Base-by-base conservation (phyloP, 345 rosid genomes). In the Laguncularia racemosa region DNA sequence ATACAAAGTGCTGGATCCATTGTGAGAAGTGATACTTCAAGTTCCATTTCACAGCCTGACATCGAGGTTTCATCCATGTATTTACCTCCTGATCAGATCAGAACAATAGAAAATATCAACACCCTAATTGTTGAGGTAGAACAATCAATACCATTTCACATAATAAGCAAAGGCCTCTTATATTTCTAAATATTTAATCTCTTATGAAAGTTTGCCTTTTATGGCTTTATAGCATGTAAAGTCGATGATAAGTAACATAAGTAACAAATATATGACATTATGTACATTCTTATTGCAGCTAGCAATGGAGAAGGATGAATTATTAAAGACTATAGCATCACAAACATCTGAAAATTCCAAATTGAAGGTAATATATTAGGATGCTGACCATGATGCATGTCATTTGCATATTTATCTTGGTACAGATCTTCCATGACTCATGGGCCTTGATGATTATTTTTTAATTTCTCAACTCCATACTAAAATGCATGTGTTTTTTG, bases 261-360 rank as follows among this genome's bases (percentile, higher is more conserved):
- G 19, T 6, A 46, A 15, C 20, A 40, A 13, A 3, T 40, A 45
- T 48, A 33, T 2, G 11, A 4, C 6, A 14, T 50, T 28, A 20
- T 8, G 43, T 38, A 45, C 52, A 33, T 57, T 69, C 38, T 71
- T 60, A 49, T 63, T 79, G 70, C 80, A 93, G 99, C 78, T 89
- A 59, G 80, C 88, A 14, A 61, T 85, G 71, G 99, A 90, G 71
- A 88, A 88, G 67, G 96, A 95, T 64, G 97, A 90, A 67, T 72
- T 95, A 72, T 58, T 76, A 61, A 86, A 82, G 70, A 79, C 91
- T 48, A 66, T 95, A 71, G 82, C 86, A 16, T 79, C 95, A 50
- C 88, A 84, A 70, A 75, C 73, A 57, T 78, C 91, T 58, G 88
- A 80, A 70, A 80, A 78, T 68, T 82, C 86, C 50, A 88, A 68